Base-by-base conservation (phyloP, 345 rosid genomes). In the Combretum micranthum region DNA sequence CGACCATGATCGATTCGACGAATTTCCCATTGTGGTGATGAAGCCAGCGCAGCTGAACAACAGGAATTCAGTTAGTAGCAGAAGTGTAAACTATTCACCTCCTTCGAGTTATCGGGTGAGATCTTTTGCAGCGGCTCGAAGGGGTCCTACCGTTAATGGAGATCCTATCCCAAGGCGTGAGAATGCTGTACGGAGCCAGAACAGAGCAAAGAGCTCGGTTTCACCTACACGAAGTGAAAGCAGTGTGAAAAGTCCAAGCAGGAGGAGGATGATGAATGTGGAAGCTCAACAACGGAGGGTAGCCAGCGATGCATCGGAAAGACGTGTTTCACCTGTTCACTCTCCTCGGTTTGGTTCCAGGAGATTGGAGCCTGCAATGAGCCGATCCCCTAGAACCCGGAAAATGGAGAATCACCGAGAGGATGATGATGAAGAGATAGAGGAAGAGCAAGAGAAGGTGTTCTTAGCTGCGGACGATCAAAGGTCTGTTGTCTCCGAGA, bases 11-110 rank as follows among this genome's bases (percentile, higher is more conserved):
- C 20, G 53, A 32, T 61, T 65, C 32, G 66, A 72, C 16, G 80
- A 80, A 56, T 80, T 82, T 21, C 86, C 88, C 0, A 72, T 83
- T 15, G 79, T 83, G 15, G 62, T 78, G 15, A 71, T 83, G 69
- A 79, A 64, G 55, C 80, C 85, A 20, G 80, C 73, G 12, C 65
- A 70, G 49, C 65, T 74, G 12, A 44, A 54, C n/a, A 64, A 63
- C 50, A 62, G n/a, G n/a, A n/a, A 64, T 16, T 56, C 20, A 1
- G 39, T 11, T 32, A 7, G 7, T 2, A 73, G 75, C 55, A 65
- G 74, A 46, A 61, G 45, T 14, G 69, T 67, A 9, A 65, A 50
- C 54, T 74, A 77, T 42, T 76, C 84, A 12, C 64, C 75, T 61
- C 60, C 70, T 26, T 53, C 72, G 4, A 69, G 66, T 56, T 67